Conservation (phyloP, 306 rosid species). For the Cercis canadensis region DNA sequence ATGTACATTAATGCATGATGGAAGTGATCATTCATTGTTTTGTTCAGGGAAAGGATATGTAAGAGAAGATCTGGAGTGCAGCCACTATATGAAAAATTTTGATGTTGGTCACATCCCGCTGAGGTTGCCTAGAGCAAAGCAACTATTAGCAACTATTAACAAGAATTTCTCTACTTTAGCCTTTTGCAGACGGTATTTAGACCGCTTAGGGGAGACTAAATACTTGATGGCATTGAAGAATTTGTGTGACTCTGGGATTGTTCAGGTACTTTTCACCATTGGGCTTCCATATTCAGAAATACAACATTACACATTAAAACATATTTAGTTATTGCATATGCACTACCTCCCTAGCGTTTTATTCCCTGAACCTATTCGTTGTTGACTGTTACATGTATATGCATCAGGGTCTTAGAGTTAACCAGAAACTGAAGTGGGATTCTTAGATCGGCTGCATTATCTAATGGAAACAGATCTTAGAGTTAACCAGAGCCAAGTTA, state of each 20-base stretch:
- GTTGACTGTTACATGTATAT: neutral
- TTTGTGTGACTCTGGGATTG: constrained; percentile 81
- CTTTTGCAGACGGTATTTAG: constrained; percentile 89
- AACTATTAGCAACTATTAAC: constrained; percentile 79
- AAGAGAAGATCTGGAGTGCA: constrained; percentile 97
- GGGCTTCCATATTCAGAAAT: too few relatives aligned
- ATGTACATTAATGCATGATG: constrained; percentile 20
- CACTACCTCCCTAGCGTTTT: neutral
- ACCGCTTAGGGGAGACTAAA: constrained; percentile 94
- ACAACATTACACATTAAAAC: too few relatives aligned
- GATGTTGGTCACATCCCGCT: constrained; percentile 89
- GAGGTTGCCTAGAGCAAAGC: constrained; percentile 95
- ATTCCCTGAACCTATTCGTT: neutral
- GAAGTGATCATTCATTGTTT: constrained; percentile 27
- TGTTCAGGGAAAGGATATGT: constrained; percentile 90
- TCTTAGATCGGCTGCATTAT: too few relatives aligned
- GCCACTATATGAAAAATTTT: constrained; percentile 96
- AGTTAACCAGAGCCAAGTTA: too few relatives aligned
- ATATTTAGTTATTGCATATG: neutral
- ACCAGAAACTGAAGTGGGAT: too few relatives aligned
- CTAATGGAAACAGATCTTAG: too few relatives aligned
- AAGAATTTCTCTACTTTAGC: constrained; percentile 96
- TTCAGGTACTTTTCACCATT: constrained; percentile 65
- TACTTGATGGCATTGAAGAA: constrained; percentile 94
- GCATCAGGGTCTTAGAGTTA: too few relatives aligned